Percentiles rank a stretch among this genome's conserved stretches.
phyloP scores from a whole-genome alignment of 2,329 filamentous ascomycete genomes.

The Aspergillus sp. region DNA sequence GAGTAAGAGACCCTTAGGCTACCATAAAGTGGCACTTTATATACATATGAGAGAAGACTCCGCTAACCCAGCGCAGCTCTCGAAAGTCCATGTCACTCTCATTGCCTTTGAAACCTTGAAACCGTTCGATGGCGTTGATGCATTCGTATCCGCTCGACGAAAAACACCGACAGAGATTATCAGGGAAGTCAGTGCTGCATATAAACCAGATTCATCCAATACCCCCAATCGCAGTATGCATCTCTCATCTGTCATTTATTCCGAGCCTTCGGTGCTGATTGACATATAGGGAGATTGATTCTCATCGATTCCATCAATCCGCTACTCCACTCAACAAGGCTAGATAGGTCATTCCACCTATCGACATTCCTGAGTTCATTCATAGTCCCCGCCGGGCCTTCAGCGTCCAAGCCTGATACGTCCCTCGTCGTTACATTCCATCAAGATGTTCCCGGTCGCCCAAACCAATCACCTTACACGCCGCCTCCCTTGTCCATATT shows the following conservation, averaged over 20 bases:
- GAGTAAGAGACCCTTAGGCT: slow-evolving; percentile 49
- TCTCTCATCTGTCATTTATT: neutral
- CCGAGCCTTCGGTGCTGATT: neutral
- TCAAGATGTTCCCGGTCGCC: slow-evolving; percentile 66
- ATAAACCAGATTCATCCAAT: slow-evolving; percentile 19
- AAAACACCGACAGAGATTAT: slow-evolving; percentile 58
- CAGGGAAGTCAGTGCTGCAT: slow-evolving; percentile 56
- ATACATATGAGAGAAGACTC: neutral
- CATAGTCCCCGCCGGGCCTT: slow-evolving; percentile 53
- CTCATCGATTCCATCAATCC: slow-evolving; percentile 78
- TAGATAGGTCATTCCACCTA: slow-evolving; percentile 57
- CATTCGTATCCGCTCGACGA: slow-evolving; percentile 65
- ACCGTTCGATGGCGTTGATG: slow-evolving; percentile 63
- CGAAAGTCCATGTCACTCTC: slow-evolving; percentile 70
- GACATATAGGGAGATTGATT: slow-evolving; percentile 64
- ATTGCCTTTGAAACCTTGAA: slow-evolving; percentile 74
- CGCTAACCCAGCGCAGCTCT: slow-evolving; percentile 28
- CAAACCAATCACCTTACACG: slow-evolving; percentile 43
- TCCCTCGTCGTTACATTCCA: slow-evolving; percentile 82
- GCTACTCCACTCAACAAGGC: slow-evolving; percentile 45
- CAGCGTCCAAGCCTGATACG: slow-evolving; percentile 43
- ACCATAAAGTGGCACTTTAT: neutral
- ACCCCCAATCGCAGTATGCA: slow-evolving; percentile 30
- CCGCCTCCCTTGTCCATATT: slow-evolving; percentile 72
- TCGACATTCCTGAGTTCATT: slow-evolving; percentile 69